These are phyloP conservation scores for Juglanconis sp. DNA, from an alignment of 2,329 filamentous ascomycete genomes.

Conservation along the genomic window DNA sequence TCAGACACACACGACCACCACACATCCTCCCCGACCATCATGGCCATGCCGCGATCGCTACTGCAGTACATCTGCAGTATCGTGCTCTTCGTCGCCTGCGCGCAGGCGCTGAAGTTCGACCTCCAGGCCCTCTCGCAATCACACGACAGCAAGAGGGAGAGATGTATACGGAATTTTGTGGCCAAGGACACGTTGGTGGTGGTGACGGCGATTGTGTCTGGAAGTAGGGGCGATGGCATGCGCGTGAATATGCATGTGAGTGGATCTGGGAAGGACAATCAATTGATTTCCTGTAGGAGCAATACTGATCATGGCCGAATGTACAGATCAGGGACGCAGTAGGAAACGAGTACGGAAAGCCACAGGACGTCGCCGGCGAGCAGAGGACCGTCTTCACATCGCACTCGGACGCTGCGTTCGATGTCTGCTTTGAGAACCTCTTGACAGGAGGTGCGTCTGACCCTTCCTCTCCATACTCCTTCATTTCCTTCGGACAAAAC, in stretches of 20 bases:
- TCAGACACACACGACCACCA: background rate
- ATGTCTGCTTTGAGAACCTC: constrained; percentile 93
- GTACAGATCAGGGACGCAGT: constrained; percentile 86
- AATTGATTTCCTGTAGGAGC: background rate
- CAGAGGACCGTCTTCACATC: constrained; percentile 92
- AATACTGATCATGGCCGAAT: background rate
- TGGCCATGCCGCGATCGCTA: constrained; percentile 49
- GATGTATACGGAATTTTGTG: constrained; percentile 97
- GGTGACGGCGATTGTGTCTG: constrained; percentile 84
- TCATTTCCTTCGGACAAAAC: background rate
- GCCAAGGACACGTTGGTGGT: constrained; percentile 89
- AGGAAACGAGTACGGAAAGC: constrained; percentile 91
- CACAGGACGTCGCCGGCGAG: constrained; percentile 88
- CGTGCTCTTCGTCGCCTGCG: constrained; percentile 51
- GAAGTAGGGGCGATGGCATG: constrained; percentile 88
- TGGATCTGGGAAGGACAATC: constrained; percentile 21
- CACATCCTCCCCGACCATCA: constrained; percentile 27
- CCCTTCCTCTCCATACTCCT: background rate
- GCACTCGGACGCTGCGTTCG: constrained; percentile 86
- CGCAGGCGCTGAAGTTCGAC: constrained; percentile 87
- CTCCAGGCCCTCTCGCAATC: constrained; percentile 62
- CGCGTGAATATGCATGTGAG: constrained; percentile 86
- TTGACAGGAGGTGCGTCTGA: constrained; percentile 62
- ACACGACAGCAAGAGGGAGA: constrained; percentile 66
- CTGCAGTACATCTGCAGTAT: constrained; percentile 59